Evolutionary conservation across 139 green algal species (phyloP).

Genomic region (Chlorella vulgaris): DNA sequence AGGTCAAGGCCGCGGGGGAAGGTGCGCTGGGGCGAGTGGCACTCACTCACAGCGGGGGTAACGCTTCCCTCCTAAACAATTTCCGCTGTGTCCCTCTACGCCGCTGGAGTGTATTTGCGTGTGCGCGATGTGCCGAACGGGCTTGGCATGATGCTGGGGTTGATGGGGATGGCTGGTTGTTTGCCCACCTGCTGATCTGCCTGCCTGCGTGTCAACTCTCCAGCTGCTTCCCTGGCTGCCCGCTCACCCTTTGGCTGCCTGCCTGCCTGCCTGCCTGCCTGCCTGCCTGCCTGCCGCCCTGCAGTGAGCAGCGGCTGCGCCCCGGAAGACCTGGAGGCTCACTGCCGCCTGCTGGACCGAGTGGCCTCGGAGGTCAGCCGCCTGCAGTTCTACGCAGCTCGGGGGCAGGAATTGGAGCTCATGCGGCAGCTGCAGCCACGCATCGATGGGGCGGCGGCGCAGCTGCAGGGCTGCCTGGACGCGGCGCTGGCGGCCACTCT

Average conservation of each 20-base stretch:
- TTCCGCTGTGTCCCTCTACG: too few species aligned
- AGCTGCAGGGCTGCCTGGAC: constrained; percentile 60
- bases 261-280: not conserved
- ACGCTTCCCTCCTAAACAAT: too few species aligned
- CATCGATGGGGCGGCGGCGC: constrained; percentile 52
- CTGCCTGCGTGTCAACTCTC: not conserved
- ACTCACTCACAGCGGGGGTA: too few species aligned
- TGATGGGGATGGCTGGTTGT: too few species aligned
- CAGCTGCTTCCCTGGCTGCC: not conserved
- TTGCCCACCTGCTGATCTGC: too few species aligned
- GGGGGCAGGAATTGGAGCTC: constrained; percentile 80
- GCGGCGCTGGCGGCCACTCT: constrained; percentile 60
- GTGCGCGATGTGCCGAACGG: too few species aligned
- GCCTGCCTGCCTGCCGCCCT: not conserved
- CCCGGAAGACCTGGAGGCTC: constrained; percentile 62
- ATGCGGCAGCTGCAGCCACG: constrained; percentile 72
- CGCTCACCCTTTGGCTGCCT: not conserved
- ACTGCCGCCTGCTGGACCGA: constrained; percentile 81
- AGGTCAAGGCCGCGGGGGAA: constrained; percentile 53
- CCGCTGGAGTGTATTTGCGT: too few species aligned
- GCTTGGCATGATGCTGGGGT: too few species aligned
- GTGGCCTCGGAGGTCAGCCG: constrained; percentile 86
- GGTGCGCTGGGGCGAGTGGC: not conserved
- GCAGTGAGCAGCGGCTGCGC: not conserved
- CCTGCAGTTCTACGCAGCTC: constrained; percentile 80